Conservation (phyloP, 768 basidiomycete species). For the Lactarius sp. region DNA sequence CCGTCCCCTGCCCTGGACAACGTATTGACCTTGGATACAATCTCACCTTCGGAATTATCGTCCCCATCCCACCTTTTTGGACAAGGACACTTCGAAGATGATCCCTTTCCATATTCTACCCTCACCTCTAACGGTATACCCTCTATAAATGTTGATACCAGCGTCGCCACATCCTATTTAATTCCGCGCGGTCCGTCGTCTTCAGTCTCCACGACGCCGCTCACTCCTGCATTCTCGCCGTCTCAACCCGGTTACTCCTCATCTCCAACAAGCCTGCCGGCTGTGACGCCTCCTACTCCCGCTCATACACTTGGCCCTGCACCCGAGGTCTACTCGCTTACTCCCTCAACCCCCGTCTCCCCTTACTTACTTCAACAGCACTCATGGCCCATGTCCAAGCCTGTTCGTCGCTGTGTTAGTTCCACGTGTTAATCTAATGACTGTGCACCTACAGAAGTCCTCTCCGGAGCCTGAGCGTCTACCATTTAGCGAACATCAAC, state of each 20-base stretch:
- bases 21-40: background rate
- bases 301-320: background rate
- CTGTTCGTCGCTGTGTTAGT: background rate
- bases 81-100: background rate
- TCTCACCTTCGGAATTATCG: background rate
- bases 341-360: constrained; percentile 15
- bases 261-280: constrained; percentile 18
- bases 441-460: background rate
- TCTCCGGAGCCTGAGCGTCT: constrained; percentile 18
- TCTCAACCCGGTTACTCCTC: constrained; percentile 17
- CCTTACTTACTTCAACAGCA: background rate
- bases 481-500: constrained; percentile 22
- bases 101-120: background rate
- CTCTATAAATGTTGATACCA: constrained; percentile 20
- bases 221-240: constrained; percentile 23
- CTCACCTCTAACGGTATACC: background rate
- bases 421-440: background rate
- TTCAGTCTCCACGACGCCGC: constrained; percentile 12
- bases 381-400: background rate
- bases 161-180: constrained; percentile 3
- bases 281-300: constrained; percentile 21
- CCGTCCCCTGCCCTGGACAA: background rate
- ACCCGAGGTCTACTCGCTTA: background rate
- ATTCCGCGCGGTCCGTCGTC: constrained; percentile 10
- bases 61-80: background rate